These are phyloP conservation scores for Wallacemonas sp. DNA, from an alignment of 208 protist species.

Conservation along the genomic window DNA sequence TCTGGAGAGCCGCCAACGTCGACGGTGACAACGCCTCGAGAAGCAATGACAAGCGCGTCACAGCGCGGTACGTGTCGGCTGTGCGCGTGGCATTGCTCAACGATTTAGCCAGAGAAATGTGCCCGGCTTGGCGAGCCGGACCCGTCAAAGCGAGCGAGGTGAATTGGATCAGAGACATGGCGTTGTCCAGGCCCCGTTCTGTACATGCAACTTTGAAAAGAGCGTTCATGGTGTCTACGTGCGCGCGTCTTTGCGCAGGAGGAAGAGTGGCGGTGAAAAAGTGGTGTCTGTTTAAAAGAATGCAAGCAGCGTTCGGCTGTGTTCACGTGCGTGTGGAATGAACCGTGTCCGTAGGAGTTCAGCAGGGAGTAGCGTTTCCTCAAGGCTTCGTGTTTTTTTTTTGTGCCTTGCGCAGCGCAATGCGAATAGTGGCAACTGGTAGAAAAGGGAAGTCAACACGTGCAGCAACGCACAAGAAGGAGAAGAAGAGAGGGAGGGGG, in stretches of 20 bases:
- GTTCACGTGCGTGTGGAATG: no score
- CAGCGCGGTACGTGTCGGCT: constrained; percentile 80
- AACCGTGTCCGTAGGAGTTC: no score
- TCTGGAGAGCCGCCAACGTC: constrained; percentile 45
- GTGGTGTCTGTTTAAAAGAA: background rate
- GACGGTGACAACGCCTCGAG: constrained; percentile 57
- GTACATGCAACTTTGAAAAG: constrained; percentile 45
- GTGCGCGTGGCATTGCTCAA: constrained; percentile 65
- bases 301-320: no score
- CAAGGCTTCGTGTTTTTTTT: no score
- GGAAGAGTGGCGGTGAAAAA: background rate
- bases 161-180: constrained; percentile 88
- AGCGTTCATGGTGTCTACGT: constrained; percentile 33
- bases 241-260: background rate
- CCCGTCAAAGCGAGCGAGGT: constrained; percentile 61
- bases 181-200: constrained; percentile 77
- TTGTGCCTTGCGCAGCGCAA: no score
- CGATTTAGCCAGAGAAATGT: constrained; percentile 51
- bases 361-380: no score
- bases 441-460: no score
- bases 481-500: no score
- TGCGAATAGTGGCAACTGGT: no score
- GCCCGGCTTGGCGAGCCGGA: constrained; percentile 39
- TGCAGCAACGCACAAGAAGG: no score
- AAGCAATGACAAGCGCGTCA: constrained; percentile 79